These are phyloP conservation scores for Pisolithus thermaeus DNA, from an alignment of 1,284 basidiomycete species.

Conservation along the genomic window DNA sequence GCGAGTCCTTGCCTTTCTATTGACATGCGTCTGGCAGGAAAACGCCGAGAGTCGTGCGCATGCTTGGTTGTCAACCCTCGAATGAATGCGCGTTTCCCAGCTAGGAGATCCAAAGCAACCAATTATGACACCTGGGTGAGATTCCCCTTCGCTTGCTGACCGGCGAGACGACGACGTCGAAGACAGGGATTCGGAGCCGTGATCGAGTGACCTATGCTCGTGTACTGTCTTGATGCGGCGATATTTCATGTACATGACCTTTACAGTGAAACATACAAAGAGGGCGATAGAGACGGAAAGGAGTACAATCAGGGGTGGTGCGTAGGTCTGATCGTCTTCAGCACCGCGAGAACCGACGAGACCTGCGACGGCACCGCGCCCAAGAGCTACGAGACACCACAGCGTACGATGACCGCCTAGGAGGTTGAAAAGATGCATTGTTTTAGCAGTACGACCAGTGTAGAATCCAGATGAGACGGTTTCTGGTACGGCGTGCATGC, in stretches of 20 bases:
- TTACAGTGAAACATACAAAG: constrained; percentile 16
- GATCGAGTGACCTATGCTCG: constrained; percentile 2
- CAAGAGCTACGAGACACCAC: constrained; percentile 2
- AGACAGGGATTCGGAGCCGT: constrained; percentile 4
- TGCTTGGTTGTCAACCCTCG: constrained; percentile 8
- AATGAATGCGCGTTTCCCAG: constrained; percentile 22
- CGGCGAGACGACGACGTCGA: neutral
- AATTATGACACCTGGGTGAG: constrained; percentile 15
- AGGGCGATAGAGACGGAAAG: constrained; percentile 15
- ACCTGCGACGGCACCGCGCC: constrained; percentile 7
- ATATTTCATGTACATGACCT: constrained; percentile 22
- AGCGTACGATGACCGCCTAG: neutral
- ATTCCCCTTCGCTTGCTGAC: neutral
- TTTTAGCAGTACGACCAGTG: neutral
- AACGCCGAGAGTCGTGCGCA: constrained; percentile 7
- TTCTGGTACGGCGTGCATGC: too few relatives aligned
- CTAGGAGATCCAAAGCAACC: constrained; percentile 27
- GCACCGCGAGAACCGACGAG: constrained; percentile 10
- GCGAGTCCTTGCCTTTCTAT: constrained; percentile 1
- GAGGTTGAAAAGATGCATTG: neutral
- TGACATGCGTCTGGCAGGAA: constrained; percentile 5
- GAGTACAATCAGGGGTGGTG: constrained; percentile 13
- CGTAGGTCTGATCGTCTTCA: constrained; percentile 4
- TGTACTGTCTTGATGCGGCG: constrained; percentile 24
- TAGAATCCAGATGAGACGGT: neutral